Evolutionary conservation across 2,329 filamentous ascomycete genomes (phyloP).

Genomic region (Fusarium verticillioides): DNA sequence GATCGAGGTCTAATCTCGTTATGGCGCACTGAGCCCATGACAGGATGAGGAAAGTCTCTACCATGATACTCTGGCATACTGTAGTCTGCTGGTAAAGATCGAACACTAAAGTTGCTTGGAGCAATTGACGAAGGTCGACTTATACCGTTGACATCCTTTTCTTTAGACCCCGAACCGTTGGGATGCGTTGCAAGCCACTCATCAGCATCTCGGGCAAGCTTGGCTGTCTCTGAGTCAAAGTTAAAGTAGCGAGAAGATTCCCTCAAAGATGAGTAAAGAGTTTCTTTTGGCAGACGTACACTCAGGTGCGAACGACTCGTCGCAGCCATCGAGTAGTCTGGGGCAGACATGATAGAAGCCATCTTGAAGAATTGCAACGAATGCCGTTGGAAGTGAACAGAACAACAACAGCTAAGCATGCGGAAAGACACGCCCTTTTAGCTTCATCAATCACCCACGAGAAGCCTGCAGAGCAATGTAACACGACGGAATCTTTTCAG

Average conservation of each 20-base stretch:
- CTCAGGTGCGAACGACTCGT: conserved; percentile 40
- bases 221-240: conserved; percentile 39
- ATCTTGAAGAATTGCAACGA: conserved; percentile 26
- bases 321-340: conserved; percentile 44
- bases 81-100: conserved; percentile 33
- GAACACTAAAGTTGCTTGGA: conserved; percentile 37
- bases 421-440: conserved; percentile 23
- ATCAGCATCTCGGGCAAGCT: conserved; percentile 35
- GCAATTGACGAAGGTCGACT: conserved; percentile 39
- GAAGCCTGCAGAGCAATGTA: conserved; percentile 8
- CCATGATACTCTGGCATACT: conserved; percentile 19
- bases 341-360: conserved; percentile 45
- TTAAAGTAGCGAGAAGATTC: conserved; percentile 42
- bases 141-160: conserved; percentile 39
- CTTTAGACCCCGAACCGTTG: conserved; percentile 8
- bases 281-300: conserved; percentile 41
- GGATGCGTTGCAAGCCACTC: conserved; percentile 40
- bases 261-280: conserved; percentile 40
- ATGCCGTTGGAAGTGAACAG: not conserved
- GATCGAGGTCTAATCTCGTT: conserved; percentile 35
- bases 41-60: conserved; percentile 33
- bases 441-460: not conserved
- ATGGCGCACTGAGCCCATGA: conserved; percentile 40
- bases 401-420: not conserved
- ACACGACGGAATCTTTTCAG: conserved; percentile 16